Conservation (phyloP, 371 early-diverging fungal species). For the Mucor mucedo region DNA sequence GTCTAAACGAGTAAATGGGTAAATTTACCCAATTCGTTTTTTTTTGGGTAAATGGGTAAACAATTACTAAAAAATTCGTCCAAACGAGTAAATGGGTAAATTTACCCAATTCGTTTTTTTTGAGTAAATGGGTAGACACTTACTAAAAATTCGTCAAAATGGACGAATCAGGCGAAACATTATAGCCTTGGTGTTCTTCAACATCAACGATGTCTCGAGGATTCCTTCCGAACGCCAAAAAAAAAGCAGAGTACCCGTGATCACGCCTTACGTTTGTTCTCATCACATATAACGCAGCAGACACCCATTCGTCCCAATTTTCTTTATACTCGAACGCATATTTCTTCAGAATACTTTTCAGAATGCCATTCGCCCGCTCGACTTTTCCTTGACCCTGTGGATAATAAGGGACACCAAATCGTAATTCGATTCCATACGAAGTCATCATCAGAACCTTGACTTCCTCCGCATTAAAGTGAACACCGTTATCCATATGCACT, state of each 20-base stretch:
- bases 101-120: too few species aligned
- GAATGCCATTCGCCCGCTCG: neutral
- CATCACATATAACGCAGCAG: slow-evolving; percentile 1
- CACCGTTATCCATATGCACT: too few species aligned
- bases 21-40: too few species aligned
- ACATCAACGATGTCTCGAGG: neutral
- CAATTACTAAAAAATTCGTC: too few species aligned
- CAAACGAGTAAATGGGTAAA: too few species aligned
- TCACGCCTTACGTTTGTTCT: neutral
- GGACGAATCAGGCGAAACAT: too few species aligned
- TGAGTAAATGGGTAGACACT: too few species aligned
- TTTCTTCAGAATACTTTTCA: slow-evolving; percentile 1
- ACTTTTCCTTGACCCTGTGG: slow-evolving; percentile 9
- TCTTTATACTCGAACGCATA: neutral
- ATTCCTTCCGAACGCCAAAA: neutral
- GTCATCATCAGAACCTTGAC: neutral
- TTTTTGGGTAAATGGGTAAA: too few species aligned
- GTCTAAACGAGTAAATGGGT: too few species aligned
- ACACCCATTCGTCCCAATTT: neutral
- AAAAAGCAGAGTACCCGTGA: neutral
- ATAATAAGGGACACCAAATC: neutral
- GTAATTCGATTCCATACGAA: neutral
- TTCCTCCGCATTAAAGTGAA: neutral
- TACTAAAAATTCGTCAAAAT: too few species aligned
- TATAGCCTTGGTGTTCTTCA: too few species aligned